Evolutionary conservation across 2,329 filamentous ascomycete genomes (phyloP).

Genomic region (Epichloe bromicola): DNA sequence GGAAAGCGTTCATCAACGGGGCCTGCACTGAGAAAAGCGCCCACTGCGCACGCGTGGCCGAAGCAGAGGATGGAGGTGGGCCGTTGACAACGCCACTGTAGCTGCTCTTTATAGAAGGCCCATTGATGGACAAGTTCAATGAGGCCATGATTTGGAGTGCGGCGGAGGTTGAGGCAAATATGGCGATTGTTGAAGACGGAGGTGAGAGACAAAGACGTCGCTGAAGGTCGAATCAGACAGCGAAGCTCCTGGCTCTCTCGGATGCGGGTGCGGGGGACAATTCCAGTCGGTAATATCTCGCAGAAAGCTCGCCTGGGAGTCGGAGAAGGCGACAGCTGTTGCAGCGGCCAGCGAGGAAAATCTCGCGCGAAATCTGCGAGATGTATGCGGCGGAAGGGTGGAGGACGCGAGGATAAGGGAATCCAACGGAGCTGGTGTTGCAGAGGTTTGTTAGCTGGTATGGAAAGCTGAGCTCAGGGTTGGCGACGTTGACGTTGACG

Average conservation of each 20-base stretch:
- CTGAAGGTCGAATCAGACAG: neutral
- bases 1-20: slow-evolving; percentile 84
- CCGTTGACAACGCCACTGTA: slow-evolving; percentile 48
- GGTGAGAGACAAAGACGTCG: slow-evolving; percentile 1
- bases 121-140: slow-evolving; percentile 67
- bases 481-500: slow-evolving; percentile 8
- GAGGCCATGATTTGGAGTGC: slow-evolving; percentile 49
- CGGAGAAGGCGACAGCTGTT: neutral
- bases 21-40: slow-evolving; percentile 87
- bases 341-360: neutral
- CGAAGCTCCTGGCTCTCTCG: neutral
- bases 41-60: slow-evolving; percentile 83
- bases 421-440: neutral
- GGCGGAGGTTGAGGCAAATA: neutral
- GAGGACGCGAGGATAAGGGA: neutral
- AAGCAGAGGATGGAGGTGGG: slow-evolving; percentile 40
- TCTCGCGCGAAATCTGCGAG: neutral
- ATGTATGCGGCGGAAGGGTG: neutral
- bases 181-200: neutral
- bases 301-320: neutral
- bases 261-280: neutral
- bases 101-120: slow-evolving; percentile 74
- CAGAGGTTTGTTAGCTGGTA: slow-evolving; percentile 5
- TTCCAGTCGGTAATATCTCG: neutral
- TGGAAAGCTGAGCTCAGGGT: slow-evolving; percentile 7